Base-by-base conservation (phyloP, 2,329 filamentous ascomycete species). In the Malbranchea zuffiana region DNA sequence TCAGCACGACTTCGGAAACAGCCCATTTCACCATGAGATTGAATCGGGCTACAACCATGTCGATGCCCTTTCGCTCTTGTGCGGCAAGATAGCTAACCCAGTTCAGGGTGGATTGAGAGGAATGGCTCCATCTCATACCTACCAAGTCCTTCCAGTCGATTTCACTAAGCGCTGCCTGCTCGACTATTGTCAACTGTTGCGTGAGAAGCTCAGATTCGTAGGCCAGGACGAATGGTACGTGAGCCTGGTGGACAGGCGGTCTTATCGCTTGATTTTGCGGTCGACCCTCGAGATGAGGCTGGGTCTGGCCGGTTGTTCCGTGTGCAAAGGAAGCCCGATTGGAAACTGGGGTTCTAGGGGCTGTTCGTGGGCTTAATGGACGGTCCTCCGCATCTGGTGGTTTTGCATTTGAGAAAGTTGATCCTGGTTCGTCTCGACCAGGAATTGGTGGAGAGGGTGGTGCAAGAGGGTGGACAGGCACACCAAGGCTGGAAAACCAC, bases 11-110 rank as follows among this genome's bases (percentile, higher is more conserved):
- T 48, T 79, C 74, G 0, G 75, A 79, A 7, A 77, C 59, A 6
- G 68, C 68, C 75, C 75, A 80, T 58, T 78, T 78, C 42, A 78
- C 74, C 44, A 78, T 71, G 3, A 80, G 60, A 44, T 80, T 80
- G 62, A 79, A 79, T 17, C 75, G 72, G 16, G 74, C 72, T 33
- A 77, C 75, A 42, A 78, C 74, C 23, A 80, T 60, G 43, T 79
- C 75, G 28, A 80, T 73, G 19, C 75, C 75, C 32, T 63, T 66
- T 13, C 66, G 68, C 28, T 71, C 66, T 46, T 72, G 56, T 8
- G 65, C 61, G 29, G 66, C 62, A 13, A 79, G 64, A 49, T 75
- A 79, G 35, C 74, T 67, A 3, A 76, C 74, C 75, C 75, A 80
- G 48, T 74, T 71, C 11, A 64, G 57, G 12, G 69, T 64, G 15